phyloP scores from a whole-genome alignment of 1,139 yeast genomes.

The Suhomyces bokatorum region DNA sequence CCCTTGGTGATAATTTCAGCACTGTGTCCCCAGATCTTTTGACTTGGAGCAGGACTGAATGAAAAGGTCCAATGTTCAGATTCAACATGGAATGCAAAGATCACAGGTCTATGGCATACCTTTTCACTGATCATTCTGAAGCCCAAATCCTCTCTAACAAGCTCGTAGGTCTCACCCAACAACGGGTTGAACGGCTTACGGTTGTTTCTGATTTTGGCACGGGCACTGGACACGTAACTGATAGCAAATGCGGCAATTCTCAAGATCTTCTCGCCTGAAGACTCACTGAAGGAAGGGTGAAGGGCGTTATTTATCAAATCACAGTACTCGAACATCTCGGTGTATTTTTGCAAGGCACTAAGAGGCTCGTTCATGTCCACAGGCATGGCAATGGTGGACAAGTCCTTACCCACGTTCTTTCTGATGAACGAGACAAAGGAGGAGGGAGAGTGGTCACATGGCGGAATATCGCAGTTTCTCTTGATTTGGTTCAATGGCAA shows the following conservation, averaged over 20 bases:
- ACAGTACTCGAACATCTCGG: conserved; percentile 80
- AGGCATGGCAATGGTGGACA: conserved; percentile 88
- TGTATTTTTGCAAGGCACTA: conserved; percentile 72
- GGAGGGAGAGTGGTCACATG: conserved; percentile 71
- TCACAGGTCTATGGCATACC: conserved; percentile 78
- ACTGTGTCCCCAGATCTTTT: conserved; percentile 94
- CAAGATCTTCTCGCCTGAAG: conserved; percentile 60
- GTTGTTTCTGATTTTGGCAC: conserved; percentile 71
- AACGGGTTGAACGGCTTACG: conserved; percentile 94
- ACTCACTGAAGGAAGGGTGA: conserved; percentile 33
- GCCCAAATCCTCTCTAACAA: conserved; percentile 76
- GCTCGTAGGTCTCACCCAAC: conserved; percentile 83
- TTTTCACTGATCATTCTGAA: conserved; percentile 74
- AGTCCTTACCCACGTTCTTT: conserved; percentile 89
- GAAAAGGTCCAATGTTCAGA: conserved; percentile 72
- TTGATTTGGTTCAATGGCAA: conserved; percentile 53
- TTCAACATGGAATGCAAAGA: conserved; percentile 79
- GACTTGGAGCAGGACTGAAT: conserved; percentile 77
- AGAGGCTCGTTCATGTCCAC: conserved; percentile 92
- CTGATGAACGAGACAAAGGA: conserved; percentile 76
- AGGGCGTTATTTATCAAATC: conserved; percentile 65
- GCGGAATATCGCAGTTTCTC: conserved; percentile 63
- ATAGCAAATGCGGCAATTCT: conserved; percentile 82
- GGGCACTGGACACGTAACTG: conserved; percentile 64
- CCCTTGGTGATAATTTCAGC: conserved; percentile 83